phyloP scores from a whole-genome alignment of 805 yeast species.

The Millerozyma acaciae region DNA sequence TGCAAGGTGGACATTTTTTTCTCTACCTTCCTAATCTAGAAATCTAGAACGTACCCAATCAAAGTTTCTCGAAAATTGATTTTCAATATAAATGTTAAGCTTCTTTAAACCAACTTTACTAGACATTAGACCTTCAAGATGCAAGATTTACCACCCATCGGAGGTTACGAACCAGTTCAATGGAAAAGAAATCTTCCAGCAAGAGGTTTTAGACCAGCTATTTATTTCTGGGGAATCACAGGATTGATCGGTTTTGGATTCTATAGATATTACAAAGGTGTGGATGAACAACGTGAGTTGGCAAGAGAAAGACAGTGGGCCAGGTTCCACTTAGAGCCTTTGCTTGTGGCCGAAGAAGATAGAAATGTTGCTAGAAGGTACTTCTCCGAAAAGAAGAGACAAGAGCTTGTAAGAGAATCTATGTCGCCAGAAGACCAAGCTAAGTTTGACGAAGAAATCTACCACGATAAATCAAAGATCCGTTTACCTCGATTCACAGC shows the following conservation, averaged over 20 bases:
- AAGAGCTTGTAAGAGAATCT: constrained; percentile 46
- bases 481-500: constrained; percentile 42
- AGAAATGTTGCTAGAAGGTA: constrained; percentile 72
- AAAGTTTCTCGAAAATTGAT: constrained; percentile 9
- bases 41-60: constrained; percentile 8
- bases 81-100: not conserved
- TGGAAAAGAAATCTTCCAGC: constrained; percentile 87
- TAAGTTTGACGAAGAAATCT: constrained; percentile 40
- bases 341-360: constrained; percentile 78
- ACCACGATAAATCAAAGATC: constrained; percentile 41
- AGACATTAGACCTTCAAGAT: constrained; percentile 12
- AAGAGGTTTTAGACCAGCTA: constrained; percentile 76
- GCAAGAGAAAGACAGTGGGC: constrained; percentile 76
- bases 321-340: constrained; percentile 66
- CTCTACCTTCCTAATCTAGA: constrained; percentile 8
- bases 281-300: constrained; percentile 72
- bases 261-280: constrained; percentile 61
- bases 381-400: constrained; percentile 62
- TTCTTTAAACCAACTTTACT: not conserved
- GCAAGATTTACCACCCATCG: constrained; percentile 86
- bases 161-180: constrained; percentile 82
- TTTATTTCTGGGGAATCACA: constrained; percentile 62
- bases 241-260: constrained; percentile 70
- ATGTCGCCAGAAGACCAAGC: constrained; percentile 37
- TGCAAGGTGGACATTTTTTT: constrained; percentile 1